Evolutionary conservation across 2,329 filamentous ascomycete genomes (phyloP).

Genomic region (Alternaria atra): DNA sequence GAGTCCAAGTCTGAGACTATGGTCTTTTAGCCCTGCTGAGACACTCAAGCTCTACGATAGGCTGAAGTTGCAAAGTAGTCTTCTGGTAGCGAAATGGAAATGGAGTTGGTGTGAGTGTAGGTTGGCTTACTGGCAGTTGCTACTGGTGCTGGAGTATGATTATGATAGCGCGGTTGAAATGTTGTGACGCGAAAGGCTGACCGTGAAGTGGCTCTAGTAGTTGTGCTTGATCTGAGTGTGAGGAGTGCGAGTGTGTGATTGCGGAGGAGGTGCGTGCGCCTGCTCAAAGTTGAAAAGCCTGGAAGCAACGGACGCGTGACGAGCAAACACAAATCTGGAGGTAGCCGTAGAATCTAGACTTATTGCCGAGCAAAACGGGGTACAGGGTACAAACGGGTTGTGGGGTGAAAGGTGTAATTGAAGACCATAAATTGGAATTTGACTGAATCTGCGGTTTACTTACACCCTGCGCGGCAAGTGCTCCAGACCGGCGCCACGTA

Average conservation of each 20-base stretch:
- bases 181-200: not conserved
- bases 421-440: not conserved
- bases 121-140: not conserved
- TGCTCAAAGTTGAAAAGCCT: constrained; percentile 11
- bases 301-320: constrained; percentile 7
- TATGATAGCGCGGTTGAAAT: not conserved
- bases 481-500: constrained; percentile 4
- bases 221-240: constrained; percentile 4
- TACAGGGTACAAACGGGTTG: constrained; percentile 4
- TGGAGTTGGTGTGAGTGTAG: not conserved
- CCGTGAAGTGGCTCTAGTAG: not conserved
- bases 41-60: not conserved
- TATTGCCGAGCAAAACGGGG: too few species aligned
- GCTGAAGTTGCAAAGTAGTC: not conserved
- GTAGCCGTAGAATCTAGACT: not conserved
- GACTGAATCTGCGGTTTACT: constrained; percentile 1
- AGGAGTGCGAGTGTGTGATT: constrained; percentile 4
- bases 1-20: not conserved
- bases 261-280: constrained; percentile 23
- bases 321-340: constrained; percentile 2
- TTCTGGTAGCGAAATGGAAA: not conserved
- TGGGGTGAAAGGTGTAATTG: not conserved
- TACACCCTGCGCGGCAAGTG: constrained; percentile 18
- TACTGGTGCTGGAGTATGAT: not conserved
- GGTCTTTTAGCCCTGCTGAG: not conserved